Base-by-base conservation (phyloP, 257 asterid species). In the Orobanche coerulescens region DNA sequence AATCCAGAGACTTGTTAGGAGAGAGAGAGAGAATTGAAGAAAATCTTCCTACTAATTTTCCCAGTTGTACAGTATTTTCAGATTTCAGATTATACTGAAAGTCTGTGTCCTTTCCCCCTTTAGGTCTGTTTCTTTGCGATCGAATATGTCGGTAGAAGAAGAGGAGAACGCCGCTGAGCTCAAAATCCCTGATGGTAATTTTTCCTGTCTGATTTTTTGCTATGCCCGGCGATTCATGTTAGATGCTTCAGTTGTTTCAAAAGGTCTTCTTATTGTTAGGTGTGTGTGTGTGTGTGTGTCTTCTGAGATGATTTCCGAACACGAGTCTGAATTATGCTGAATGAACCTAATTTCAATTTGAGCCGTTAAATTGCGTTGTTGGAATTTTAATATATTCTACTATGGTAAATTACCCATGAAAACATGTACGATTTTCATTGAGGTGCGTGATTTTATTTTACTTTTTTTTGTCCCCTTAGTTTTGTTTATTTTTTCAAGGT, bases 91-190 rank as follows among this genome's bases (percentile, higher is more conserved):
- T 11, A 2, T 5, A 1, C 8, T n/a, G n/a, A 5, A 39, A 12
- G 3, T 28, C 0, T 22, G 2, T 36, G 23, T 20, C 22, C 12
- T 24, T 10, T 13, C 33, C 50, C 25, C 12, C 15, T 13, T 54
- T 37, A 13, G 64, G 2, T 51, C 42, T 39, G 53, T n/a, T 48
- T 65, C 10, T 39, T 12, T 37, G 19, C 61, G 18, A 1, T 53
- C 1, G 7, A 69, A 26, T 26, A 87, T 84, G 94, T 81, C 94
- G 0, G 79, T 64, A 5, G 94, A 88, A 75, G 94, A 88, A 77
- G 94, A 88, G 61, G 94, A 88, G 49, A 85, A 88, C 62, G 94
- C 96, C 0, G 85, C 96, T 5, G 90, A 85, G 82, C 96, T 88
- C 63, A 85, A 85, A 69, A 88, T 88, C 26, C 90, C 92, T 0